Evolutionary conservation across 2,329 filamentous ascomycete genomes (phyloP).

Genomic region (Grosmannia serpens): DNA sequence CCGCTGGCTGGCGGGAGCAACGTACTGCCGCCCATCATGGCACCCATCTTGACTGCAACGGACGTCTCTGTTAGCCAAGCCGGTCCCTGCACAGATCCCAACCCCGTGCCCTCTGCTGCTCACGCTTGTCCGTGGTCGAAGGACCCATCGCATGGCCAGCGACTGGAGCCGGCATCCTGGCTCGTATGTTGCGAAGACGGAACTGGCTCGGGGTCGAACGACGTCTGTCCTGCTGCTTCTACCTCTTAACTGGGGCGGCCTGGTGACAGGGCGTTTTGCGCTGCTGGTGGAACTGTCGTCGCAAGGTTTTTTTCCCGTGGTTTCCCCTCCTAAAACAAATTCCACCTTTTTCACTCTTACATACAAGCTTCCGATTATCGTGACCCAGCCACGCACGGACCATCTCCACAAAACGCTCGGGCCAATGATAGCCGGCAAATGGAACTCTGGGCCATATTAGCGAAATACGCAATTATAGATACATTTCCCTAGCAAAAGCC

Average conservation of each 20-base stretch:
- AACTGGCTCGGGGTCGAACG: background rate
- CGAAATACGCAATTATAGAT: background rate
- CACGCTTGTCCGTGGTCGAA: slow-evolving; percentile 45
- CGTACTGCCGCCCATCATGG: slow-evolving; percentile 97
- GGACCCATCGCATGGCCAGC: slow-evolving; percentile 24
- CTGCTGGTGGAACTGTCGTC: background rate
- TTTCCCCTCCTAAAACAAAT: background rate
- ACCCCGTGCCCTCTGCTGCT: slow-evolving; percentile 8
- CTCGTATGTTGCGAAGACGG: background rate
- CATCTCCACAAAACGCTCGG: background rate
- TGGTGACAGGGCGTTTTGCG: background rate
- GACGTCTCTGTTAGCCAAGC: slow-evolving; percentile 15
- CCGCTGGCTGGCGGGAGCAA: slow-evolving; percentile 13
- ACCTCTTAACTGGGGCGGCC: background rate
- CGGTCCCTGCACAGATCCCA: background rate
- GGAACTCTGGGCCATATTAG: background rate
- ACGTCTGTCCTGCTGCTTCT: background rate
- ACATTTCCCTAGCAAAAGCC: background rate
- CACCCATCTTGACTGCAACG: slow-evolving; percentile 82
- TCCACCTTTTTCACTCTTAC: background rate
- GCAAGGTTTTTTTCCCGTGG: background rate
- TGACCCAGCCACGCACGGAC: background rate
- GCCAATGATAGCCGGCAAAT: background rate
- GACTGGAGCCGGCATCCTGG: slow-evolving; percentile 22
- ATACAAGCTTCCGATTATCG: background rate